Evolutionary conservation across 306 rosid genomes (phyloP), one percentile per base, ranked within the genome.

Genomic region (Spatholobus suberectus): DNA sequence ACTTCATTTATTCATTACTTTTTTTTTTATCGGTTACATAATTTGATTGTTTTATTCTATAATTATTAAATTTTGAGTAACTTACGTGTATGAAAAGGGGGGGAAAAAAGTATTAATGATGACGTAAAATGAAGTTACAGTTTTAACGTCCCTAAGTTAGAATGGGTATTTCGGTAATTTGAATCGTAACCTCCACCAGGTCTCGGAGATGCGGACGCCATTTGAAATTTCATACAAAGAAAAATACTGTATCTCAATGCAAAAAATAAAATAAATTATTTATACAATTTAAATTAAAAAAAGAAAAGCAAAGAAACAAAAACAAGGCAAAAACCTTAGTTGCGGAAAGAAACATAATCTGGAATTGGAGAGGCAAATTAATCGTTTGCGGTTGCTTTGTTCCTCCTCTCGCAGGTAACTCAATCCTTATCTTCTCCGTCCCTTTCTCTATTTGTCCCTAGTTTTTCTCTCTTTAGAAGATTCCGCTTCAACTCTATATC

Each of bases 351-450:
- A 80, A 66, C 84, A 27, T 86, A 78, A 78, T 68, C 82, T 49
- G 68, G 70, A 51, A 49, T 46, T 32, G 47, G 32, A 29, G 76
- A 78, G 70, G 66, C 77, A 70, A 81, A 75, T 70, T 68, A 83
- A 70, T 84, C 81, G 81, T 82, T 81, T 78, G 65, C 70, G 77
- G 79, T 65, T 76, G 73, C 61, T 83, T 75, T 79, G 82, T 79
- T 82, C 91, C 81, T 88, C 89, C 90, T 89, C 87, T 78, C 79
- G 59, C 91, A 92, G 92, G 92, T 86, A 86, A n/a, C 71, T 70
- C 55, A 55, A 72, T 82, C 77, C 46, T 68, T 79, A 70, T 73
- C 81, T 69, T 43, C 67, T 70, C 67, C 59, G 17, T 15, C 24
- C 18, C 34, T 68, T 8, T 63, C 75, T 49, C 54, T 20, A 6